These are phyloP conservation scores for Candida glucosophila DNA, from an alignment of 1,139 yeast genomes.

Conservation along the genomic window DNA sequence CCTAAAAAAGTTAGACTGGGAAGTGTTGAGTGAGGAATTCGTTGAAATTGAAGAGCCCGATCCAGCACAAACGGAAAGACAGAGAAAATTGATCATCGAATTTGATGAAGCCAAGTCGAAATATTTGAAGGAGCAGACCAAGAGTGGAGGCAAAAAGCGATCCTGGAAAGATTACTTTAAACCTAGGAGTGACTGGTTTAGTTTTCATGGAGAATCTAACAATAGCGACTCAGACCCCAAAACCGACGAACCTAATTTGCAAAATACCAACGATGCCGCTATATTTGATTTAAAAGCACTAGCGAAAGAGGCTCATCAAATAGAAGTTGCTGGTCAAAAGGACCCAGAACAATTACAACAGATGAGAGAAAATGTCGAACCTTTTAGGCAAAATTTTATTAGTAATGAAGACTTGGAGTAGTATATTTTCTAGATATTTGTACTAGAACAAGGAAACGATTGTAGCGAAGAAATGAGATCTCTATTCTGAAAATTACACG, in stretches of 20 bases:
- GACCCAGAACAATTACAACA: conserved; percentile 10
- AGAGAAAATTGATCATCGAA: conserved; percentile 71
- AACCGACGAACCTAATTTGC: conserved; percentile 5
- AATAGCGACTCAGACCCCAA: conserved; percentile 7
- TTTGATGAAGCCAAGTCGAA: conserved; percentile 77
- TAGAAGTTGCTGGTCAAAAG: conserved; percentile 22
- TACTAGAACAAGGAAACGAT: too few relatives aligned
- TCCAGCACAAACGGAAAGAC: conserved; percentile 76
- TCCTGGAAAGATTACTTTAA: conserved; percentile 61
- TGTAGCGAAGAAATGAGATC: too few relatives aligned
- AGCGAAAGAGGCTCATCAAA: conserved; percentile 35
- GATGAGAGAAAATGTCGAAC: conserved; percentile 11
- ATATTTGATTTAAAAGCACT: conserved; percentile 42
- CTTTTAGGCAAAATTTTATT: conserved; percentile 3
- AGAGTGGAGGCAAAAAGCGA: conserved; percentile 24
- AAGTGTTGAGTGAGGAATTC: conserved; percentile 81
- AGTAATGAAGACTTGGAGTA: conserved; percentile 16
- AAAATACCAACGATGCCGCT: conserved; percentile 6
- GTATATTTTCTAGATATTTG: too few relatives aligned
- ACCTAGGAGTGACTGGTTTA: conserved; percentile 41
- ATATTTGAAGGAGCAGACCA: conserved; percentile 24
- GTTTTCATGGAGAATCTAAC: conserved; percentile 9
- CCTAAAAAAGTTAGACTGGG: conserved; percentile 63
- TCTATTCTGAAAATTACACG: too few relatives aligned
- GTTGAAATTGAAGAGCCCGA: conserved; percentile 96